phyloP scores from a whole-genome alignment of 2,329 filamentous ascomycete genomes.

The Ascochyta koolunga region DNA sequence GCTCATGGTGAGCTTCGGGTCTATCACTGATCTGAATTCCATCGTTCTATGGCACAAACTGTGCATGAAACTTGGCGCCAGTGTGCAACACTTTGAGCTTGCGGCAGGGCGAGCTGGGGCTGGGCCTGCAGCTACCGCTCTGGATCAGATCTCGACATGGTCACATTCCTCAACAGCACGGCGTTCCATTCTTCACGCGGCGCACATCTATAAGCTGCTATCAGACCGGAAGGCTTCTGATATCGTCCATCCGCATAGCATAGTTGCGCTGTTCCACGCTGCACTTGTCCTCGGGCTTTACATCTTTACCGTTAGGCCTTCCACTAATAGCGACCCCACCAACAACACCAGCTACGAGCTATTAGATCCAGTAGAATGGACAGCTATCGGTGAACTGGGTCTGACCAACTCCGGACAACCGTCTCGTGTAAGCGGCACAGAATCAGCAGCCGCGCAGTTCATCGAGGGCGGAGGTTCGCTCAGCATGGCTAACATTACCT shows the following conservation, averaged over 20 bases:
- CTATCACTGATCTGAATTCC: slow-evolving; percentile 55
- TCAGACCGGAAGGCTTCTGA: slow-evolving; percentile 60
- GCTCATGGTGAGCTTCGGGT: slow-evolving; percentile 42
- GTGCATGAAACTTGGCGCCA: slow-evolving; percentile 59
- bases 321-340: slow-evolving; percentile 26
- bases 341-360: slow-evolving; percentile 52
- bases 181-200: slow-evolving; percentile 58
- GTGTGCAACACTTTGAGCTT: slow-evolving; percentile 60
- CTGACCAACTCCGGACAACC: slow-evolving; percentile 46
- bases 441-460: slow-evolving; percentile 49
- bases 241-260: slow-evolving; percentile 58
- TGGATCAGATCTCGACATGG: slow-evolving; percentile 59
- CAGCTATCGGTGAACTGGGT: slow-evolving; percentile 53
- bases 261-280: slow-evolving; percentile 58
- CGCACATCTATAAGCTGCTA: slow-evolving; percentile 59
- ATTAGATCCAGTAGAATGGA: slow-evolving; percentile 59
- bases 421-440: slow-evolving; percentile 31
- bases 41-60: slow-evolving; percentile 60
- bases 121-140: slow-evolving; percentile 53
- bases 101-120: slow-evolving; percentile 59
- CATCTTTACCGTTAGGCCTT: slow-evolving; percentile 54
- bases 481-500: slow-evolving; percentile 55
- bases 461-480: slow-evolving; percentile 57
- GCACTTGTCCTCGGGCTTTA: slow-evolving; percentile 60
- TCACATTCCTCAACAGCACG: slow-evolving; percentile 58